Evolutionary conservation across 148 eudicot genomes (phyloP), one percentile per base, ranked within the genome.

Genomic region (Diospyros lotus): DNA sequence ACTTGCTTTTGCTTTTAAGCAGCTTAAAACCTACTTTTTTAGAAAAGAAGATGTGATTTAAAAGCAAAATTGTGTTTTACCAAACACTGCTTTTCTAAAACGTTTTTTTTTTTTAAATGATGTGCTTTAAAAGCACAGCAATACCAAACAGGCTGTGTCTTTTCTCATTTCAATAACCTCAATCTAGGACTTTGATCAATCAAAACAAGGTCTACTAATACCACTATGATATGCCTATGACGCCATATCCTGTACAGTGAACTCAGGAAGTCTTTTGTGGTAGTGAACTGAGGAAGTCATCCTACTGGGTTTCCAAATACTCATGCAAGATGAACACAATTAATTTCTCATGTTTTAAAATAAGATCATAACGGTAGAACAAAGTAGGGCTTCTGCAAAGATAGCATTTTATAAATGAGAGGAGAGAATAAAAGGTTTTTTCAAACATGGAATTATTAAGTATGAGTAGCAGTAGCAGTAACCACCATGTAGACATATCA

Each of bases 91-190:
- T 28, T 28, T 28, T 28, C 0, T 28, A 28, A 28, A 28, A 28
- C 28, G 28, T 28, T 28, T 28, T 28, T 28, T 28, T 28, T 28
- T 28, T 28, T 28, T 28, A 28, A 28, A 28, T 28, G 28, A 28
- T 28, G 28, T 28, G 28, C 28, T 28, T 28, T 28, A 28, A 28
- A 28, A 28, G 28, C 28, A 28, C 28, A 28, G 28, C 28, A 28
- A 28, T 28, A 28, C 28, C 28, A 28, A 28, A 28, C 0, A 28
- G 28, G 28, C 28, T 28, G 6, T 48, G 46, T 18, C 41, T 48
- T 67, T 67, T 18, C 71, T 52, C 12, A 67, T 18, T 17, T 67
- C 71, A 67, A 67, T 52, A 46, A 66, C 69, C 52, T 67, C 41
- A 48, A 67, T 28, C 2, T 48, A 13, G 55, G 69, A 53, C 46